Conservation (phyloP, 176 grass and related monocot species). For the Saccharum officinarum region DNA sequence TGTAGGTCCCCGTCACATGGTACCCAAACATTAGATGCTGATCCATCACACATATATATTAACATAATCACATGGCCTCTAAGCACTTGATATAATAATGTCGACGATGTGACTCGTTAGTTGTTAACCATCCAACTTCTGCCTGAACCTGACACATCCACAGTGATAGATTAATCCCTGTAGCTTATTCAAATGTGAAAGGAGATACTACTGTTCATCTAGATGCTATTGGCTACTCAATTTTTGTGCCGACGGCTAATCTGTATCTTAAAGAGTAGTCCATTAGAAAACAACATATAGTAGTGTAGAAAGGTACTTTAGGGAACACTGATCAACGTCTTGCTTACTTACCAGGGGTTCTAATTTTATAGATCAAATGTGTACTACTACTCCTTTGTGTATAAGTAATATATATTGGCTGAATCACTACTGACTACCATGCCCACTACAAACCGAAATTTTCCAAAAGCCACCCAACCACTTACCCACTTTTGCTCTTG, state of each 20-base stretch:
- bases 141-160: background rate
- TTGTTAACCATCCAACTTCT: constrained; percentile 5
- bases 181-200: constrained; percentile 8
- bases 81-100: constrained; percentile 33
- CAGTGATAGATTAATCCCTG: constrained; percentile 19
- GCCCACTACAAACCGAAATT: background rate
- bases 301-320: background rate
- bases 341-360: background rate
- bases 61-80: constrained; percentile 34
- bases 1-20: constrained; percentile 33
- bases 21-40: constrained; percentile 24
- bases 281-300: background rate
- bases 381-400: background rate
- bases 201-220: background rate
- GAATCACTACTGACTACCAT: background rate
- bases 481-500: background rate
- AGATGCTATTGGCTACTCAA: background rate
- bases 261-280: background rate
- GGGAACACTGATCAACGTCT: background rate
- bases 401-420: background rate
- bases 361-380: background rate
- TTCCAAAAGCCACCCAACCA: background rate
- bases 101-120: constrained; percentile 21
- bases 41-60: constrained; percentile 1
- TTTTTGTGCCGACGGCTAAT: background rate